Evolutionary conservation across 2,329 filamentous ascomycete genomes (phyloP).

Genomic region (Pleurostoma richardsiae): DNA sequence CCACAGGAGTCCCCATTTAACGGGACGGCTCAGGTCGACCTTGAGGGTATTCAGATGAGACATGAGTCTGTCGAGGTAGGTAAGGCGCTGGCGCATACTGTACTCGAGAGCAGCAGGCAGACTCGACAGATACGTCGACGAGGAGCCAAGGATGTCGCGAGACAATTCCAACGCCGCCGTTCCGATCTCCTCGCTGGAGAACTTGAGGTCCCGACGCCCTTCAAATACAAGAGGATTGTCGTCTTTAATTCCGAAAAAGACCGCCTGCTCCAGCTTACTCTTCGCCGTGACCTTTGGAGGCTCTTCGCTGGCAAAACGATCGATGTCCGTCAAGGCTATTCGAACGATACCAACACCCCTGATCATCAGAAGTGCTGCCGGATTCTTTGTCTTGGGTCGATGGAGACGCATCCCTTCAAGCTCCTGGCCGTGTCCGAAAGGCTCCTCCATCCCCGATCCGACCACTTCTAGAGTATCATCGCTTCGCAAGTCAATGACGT

Average conservation of each 20-base stretch:
- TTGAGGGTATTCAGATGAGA: conserved; percentile 63
- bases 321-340: conserved; percentile 52
- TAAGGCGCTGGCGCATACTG: conserved; percentile 68
- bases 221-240: conserved; percentile 87
- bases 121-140: conserved; percentile 67
- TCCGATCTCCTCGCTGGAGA: conserved; percentile 66
- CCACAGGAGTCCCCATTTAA: conserved; percentile 78
- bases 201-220: conserved; percentile 59
- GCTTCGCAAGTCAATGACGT: conserved; percentile 74
- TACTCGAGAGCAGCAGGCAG: conserved; percentile 73
- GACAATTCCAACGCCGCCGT: conserved; percentile 75
- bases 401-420: conserved; percentile 43
- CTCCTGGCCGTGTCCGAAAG: conserved; percentile 24
- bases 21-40: conserved; percentile 58
- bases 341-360: conserved; percentile 59
- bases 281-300: conserved; percentile 69
- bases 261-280: conserved; percentile 87
- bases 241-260: conserved; percentile 81
- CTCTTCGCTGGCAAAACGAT: conserved; percentile 53
- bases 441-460: conserved; percentile 60
- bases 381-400: conserved; percentile 55
- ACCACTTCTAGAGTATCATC: conserved; percentile 60
- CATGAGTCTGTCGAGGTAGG: conserved; percentile 71
- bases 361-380: conserved; percentile 56
- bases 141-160: conserved; percentile 73